phyloP scores from a whole-genome alignment of 306 rosid genomes.

The Sicyos edulis region DNA sequence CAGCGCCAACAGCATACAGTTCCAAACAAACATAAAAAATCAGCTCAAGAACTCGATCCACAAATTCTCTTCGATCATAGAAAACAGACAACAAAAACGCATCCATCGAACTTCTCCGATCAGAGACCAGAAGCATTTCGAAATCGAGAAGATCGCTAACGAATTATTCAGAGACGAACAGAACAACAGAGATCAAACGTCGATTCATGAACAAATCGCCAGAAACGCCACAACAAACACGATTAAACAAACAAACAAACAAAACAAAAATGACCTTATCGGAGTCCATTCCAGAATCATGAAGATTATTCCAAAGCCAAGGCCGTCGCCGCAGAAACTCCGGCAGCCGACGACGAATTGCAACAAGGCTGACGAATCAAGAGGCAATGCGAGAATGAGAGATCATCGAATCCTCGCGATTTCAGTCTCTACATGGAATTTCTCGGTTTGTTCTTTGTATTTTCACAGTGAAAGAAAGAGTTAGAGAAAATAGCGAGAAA shows the following conservation, averaged over 20 bases:
- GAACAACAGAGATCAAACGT: conserved; percentile 35
- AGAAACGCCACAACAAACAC: not conserved
- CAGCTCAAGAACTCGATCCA: not conserved
- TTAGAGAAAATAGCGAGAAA: conserved; percentile 31
- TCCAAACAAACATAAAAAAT: not conserved
- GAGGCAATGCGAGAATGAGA: conserved; percentile 55
- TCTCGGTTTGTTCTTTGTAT: conserved; percentile 23
- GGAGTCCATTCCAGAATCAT: conserved; percentile 49
- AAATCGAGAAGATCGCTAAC: conserved; percentile 43
- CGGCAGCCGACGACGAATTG: conserved; percentile 43
- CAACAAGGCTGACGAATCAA: conserved; percentile 58
- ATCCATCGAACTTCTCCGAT: conserved; percentile 29
- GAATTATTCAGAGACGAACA: conserved; percentile 28
- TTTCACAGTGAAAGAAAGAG: conserved; percentile 20
- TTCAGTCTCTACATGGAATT: not conserved
- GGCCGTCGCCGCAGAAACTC: conserved; percentile 31
- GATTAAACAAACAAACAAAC: not conserved
- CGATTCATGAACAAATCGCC: conserved; percentile 37
- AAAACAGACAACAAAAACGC: conserved; percentile 20
- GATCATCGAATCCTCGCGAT: conserved; percentile 11
- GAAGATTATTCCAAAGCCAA: conserved; percentile 33
- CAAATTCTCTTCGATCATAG: conserved; percentile 23
- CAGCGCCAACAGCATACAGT: conserved; percentile 10
- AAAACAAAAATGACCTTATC: conserved; percentile 50
- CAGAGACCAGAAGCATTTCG: conserved; percentile 22